A percentile compares a stretch with the other conserved stretches of the same genome.
phyloP scores from a whole-genome alignment of 1,284 basidiomycete genomes.

The Schizophyllum amplum region DNA sequence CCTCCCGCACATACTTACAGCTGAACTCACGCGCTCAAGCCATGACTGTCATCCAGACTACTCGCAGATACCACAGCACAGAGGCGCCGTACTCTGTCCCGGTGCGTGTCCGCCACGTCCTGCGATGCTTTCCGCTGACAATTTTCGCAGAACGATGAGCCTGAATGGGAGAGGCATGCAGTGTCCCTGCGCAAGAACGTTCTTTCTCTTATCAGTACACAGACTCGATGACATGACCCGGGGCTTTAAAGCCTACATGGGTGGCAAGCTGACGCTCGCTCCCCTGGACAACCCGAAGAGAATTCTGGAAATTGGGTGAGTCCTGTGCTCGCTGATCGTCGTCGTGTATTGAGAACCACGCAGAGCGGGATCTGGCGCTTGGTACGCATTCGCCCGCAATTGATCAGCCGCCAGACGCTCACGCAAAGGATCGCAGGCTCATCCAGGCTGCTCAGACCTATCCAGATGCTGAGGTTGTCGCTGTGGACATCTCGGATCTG shows the following conservation, averaged over 20 bases:
- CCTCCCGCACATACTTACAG: too few relatives aligned
- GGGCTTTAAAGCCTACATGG: constrained; percentile 2
- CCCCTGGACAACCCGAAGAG: constrained; percentile 4
- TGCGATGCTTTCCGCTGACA: neutral
- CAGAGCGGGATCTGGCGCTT: constrained; percentile 6
- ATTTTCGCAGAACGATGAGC: neutral
- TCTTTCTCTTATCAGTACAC: neutral
- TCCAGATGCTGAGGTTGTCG: constrained; percentile 3
- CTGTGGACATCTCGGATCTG: constrained; percentile 1
- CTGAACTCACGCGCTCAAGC: too few relatives aligned
- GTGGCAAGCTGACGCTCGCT: neutral
- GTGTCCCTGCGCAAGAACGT: neutral
- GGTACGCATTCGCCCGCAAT: neutral
- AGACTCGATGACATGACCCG: constrained; percentile 4
- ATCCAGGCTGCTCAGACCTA: constrained; percentile 4
- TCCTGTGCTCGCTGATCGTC: neutral
- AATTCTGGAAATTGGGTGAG: constrained; percentile 7
- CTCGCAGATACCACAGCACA: neutral
- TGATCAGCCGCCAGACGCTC: too few relatives aligned
- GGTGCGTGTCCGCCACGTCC: neutral
- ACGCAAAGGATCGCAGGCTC: too few relatives aligned
- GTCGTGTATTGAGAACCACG: neutral
- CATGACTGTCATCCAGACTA: neutral
- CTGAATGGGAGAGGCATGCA: neutral
- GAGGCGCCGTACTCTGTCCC: neutral